These are phyloP conservation scores for Cucumis hystrix DNA, from an alignment of 306 rosid species.

Conservation along the genomic window DNA sequence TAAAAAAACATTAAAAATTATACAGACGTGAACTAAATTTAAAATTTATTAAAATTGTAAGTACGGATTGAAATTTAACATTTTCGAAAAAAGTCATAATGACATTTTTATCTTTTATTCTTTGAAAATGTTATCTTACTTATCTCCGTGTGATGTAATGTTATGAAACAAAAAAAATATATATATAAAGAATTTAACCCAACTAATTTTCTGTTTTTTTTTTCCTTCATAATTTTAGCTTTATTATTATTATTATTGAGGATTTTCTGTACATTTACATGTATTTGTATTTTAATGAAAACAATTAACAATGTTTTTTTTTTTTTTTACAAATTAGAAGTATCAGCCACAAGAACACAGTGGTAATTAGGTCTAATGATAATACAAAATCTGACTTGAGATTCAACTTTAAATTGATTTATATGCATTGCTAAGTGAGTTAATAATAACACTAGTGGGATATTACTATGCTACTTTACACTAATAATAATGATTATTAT, in stretches of 20 bases:
- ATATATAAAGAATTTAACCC: not conserved
- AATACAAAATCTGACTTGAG: not conserved
- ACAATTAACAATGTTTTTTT: too few relatives aligned
- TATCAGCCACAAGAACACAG: not conserved
- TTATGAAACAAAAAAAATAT: not conserved
- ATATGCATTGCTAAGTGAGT: not conserved
- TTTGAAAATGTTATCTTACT: too few relatives aligned
- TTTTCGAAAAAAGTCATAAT: too few relatives aligned
- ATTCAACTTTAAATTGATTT: not conserved
- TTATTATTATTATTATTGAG: too few relatives aligned
- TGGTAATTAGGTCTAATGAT: not conserved
- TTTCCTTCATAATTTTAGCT: not conserved
- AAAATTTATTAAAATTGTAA: too few relatives aligned
- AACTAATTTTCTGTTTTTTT: not conserved
- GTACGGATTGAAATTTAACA: too few relatives aligned
- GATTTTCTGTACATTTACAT: not conserved
- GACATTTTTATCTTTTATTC: too few relatives aligned
- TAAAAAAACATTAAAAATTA: too few relatives aligned
- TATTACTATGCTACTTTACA: not conserved
- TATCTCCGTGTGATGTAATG: too few relatives aligned
- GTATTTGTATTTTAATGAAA: too few relatives aligned
- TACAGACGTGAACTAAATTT: too few relatives aligned
- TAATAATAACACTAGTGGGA: not conserved
- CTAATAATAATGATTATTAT: not conserved
- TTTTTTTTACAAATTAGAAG: too few relatives aligned